A percentile compares a stretch with the other conserved stretches of the same genome.
phyloP scores from a whole-genome alignment of 1,284 basidiomycete species.

The Trametes pubescens region DNA sequence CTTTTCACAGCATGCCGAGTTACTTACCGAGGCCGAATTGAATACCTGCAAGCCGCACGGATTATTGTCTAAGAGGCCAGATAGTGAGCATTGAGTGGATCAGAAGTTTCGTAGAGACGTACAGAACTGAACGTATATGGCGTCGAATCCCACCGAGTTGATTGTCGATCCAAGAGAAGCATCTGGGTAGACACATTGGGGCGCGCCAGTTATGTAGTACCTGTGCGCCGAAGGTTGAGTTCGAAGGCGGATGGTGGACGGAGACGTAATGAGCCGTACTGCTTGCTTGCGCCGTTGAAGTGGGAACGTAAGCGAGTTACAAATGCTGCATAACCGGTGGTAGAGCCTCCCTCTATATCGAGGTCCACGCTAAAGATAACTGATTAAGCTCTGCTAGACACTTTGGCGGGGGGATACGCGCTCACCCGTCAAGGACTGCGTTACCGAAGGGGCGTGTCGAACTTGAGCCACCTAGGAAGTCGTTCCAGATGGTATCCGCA shows the following conservation, averaged over 20 bases:
- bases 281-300: conserved; percentile 58
- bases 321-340: conserved; percentile 64
- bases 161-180: conserved; percentile 58
- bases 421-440: conserved; percentile 70
- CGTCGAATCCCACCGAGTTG: conserved; percentile 62
- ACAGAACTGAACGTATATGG: conserved; percentile 64
- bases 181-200: conserved; percentile 64
- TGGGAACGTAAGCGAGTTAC: conserved; percentile 64
- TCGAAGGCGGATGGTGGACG: not conserved
- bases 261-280: conserved; percentile 45
- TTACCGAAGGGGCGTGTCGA: conserved; percentile 67
- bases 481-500: conserved; percentile 68
- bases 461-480: conserved; percentile 66
- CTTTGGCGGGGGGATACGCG: conserved; percentile 7
- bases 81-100: conserved; percentile 5
- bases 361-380: conserved; percentile 60
- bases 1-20: not conserved
- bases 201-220: conserved; percentile 68
- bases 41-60: conserved; percentile 56
- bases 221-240: conserved; percentile 42
- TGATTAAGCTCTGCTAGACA: conserved; percentile 5
- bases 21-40: conserved; percentile 49
- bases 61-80: conserved; percentile 53
- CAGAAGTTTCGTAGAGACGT: conserved; percentile 21
- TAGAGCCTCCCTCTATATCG: conserved; percentile 70